phyloP scores from a whole-genome alignment of 441 rosid genomes.

The Corymbia citriodora region DNA sequence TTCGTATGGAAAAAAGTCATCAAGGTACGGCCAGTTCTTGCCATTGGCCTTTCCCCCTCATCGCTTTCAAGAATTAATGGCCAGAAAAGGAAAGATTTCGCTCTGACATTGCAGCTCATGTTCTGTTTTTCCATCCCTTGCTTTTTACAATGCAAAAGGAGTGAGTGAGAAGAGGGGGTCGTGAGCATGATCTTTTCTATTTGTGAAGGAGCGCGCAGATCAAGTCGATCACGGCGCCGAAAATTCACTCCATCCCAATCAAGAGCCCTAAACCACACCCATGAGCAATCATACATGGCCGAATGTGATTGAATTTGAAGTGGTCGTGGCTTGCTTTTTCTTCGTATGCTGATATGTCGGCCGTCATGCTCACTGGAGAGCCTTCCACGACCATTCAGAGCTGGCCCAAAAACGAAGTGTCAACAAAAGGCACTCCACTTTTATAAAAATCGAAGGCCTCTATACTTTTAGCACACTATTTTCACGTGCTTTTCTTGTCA shows the following conservation, averaged over 20 bases:
- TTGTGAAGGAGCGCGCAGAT: not conserved
- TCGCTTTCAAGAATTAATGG: not conserved
- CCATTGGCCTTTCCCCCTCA: not conserved
- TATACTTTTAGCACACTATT: conserved; percentile 5
- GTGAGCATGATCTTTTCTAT: not conserved
- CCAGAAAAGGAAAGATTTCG: not conserved
- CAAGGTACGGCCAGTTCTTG: not conserved
- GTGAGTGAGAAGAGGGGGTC: not conserved
- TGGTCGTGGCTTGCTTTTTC: not conserved
- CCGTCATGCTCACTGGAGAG: not conserved
- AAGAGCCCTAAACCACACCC: not conserved
- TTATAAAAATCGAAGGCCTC: not conserved
- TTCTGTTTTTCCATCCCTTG: not conserved
- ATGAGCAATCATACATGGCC: not conserved
- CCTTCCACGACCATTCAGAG: not conserved
- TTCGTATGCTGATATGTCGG: not conserved
- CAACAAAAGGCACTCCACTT: not conserved
- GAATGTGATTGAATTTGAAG: not conserved
- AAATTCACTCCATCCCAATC: not conserved
- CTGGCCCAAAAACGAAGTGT: not conserved
- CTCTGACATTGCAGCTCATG: not conserved
- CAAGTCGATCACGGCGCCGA: conserved; percentile 27
- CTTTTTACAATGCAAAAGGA: not conserved
- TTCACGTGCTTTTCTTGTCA: conserved; percentile 31
- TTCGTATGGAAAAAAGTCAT: not conserved